Evolutionary conservation across 1,284 basidiomycete genomes (phyloP).

Genomic region (Ceratobasidium sp.): DNA sequence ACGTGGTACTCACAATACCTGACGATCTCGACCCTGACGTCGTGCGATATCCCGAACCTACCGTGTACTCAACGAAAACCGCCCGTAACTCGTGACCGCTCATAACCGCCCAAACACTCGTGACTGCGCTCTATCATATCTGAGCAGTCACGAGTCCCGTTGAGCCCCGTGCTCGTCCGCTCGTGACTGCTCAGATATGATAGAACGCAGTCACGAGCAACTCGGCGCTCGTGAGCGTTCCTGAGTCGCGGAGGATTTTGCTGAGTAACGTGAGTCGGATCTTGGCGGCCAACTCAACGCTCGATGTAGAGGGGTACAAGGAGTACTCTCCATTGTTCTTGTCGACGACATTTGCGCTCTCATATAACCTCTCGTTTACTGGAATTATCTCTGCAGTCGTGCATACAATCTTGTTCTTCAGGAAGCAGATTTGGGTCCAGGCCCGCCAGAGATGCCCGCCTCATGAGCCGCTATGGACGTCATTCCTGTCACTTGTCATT

Average conservation of each 20-base stretch:
- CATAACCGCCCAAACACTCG: too few species aligned
- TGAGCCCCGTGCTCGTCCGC: too few species aligned
- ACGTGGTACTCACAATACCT: conserved; percentile 60
- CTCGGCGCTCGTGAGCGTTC: too few species aligned
- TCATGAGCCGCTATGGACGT: conserved; percentile 82
- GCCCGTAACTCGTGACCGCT: too few species aligned
- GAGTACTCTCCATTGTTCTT: conserved; percentile 87
- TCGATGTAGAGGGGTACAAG: conserved; percentile 75
- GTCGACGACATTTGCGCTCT: conserved; percentile 72
- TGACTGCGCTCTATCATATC: too few species aligned
- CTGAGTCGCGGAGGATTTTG: too few species aligned
- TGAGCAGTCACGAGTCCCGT: too few species aligned
- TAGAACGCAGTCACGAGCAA: too few species aligned
- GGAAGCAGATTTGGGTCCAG: conserved; percentile 72
- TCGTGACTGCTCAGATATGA: too few species aligned
- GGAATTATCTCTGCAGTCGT: conserved; percentile 74
- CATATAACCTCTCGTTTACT: conserved; percentile 77
- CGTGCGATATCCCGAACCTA: conserved; percentile 72
- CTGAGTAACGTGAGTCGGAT: conserved; percentile 75
- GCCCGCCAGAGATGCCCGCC: conserved; percentile 78
- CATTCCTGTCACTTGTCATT: conserved; percentile 56
- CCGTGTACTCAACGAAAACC: too few species aligned
- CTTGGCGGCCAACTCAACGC: conserved; percentile 64
- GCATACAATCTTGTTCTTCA: conserved; percentile 83
- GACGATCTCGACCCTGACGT: conserved; percentile 64